phyloP scores from a whole-genome alignment of 208 protist species.

The Crithidia thermophila region DNA sequence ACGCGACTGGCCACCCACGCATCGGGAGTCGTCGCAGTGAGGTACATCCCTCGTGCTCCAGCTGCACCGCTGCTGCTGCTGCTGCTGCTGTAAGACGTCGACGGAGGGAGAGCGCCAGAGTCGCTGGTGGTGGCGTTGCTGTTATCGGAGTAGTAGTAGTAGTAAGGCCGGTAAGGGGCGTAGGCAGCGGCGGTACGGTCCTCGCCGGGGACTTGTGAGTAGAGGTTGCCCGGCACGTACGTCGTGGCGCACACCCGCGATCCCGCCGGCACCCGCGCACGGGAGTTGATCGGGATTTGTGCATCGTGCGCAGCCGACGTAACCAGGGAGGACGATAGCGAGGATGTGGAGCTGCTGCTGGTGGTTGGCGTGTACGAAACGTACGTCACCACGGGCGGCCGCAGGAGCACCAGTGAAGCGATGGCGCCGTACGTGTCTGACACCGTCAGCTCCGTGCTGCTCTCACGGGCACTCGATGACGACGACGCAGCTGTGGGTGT shows the following conservation, averaged over 20 bases:
- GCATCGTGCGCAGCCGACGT: neutral
- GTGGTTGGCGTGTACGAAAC: neutral
- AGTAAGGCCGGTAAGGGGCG: conserved; percentile 8
- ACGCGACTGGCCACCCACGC: conserved; percentile 3
- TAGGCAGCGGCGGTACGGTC: neutral
- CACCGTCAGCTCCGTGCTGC: neutral
- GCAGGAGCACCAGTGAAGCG: conserved; percentile 12
- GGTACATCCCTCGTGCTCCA: conserved; percentile 16
- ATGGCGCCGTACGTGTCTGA: neutral
- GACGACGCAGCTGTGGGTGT: neutral
- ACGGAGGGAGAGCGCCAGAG: too few species aligned
- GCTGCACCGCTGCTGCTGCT: neutral
- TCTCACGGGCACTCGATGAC: too few species aligned
- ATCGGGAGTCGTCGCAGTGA: conserved; percentile 9
- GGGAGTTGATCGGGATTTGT: neutral
- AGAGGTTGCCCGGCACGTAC: conserved; percentile 23
- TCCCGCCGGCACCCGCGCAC: conserved; percentile 5
- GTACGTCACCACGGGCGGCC: conserved; percentile 15
- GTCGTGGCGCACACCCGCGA: conserved; percentile 17
- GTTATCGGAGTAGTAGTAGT: neutral
- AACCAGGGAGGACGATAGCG: neutral
- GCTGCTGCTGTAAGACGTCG: neutral
- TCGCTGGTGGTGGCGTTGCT: neutral
- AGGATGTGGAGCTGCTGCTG: neutral
- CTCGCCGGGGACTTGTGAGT: conserved; percentile 22